A percentile compares a stretch with the other conserved stretches of the same genome.
These are phyloP conservation scores for Leccinum broughii DNA, from an alignment of 768 basidiomycete genomes.

Conservation along the genomic window DNA sequence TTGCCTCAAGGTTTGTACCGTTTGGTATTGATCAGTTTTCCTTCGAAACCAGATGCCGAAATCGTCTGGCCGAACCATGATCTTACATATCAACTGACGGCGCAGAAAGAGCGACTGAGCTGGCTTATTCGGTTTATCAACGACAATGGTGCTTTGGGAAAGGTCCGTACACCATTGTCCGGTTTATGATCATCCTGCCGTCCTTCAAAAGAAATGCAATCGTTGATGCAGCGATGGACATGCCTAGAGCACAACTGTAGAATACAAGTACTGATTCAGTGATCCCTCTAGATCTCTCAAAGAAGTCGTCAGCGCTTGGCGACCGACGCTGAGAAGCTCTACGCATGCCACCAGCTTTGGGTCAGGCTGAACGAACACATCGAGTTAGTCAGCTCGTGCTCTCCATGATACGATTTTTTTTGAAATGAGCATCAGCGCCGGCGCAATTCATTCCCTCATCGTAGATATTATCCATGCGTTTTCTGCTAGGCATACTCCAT, in stretches of 20 bases:
- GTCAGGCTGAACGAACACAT: slow-evolving; percentile 66
- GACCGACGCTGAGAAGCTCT: slow-evolving; percentile 84
- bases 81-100: slow-evolving; percentile 71
- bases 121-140: slow-evolving; percentile 92
- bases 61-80: slow-evolving; percentile 78
- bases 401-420: background rate
- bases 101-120: slow-evolving; percentile 71
- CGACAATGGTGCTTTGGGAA: slow-evolving; percentile 75
- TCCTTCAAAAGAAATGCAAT: background rate
- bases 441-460: slow-evolving; percentile 60
- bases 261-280: slow-evolving; percentile 5
- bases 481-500: slow-evolving; percentile 46
- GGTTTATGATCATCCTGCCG: background rate
- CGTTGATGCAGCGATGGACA: background rate
- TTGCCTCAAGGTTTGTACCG: background rate
- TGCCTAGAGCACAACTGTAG: background rate
- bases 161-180: slow-evolving; percentile 44
- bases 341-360: slow-evolving; percentile 83
- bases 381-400: slow-evolving; percentile 42
- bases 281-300: slow-evolving; percentile 69
- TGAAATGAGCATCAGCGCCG: slow-evolving; percentile 40
- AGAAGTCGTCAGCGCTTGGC: slow-evolving; percentile 71
- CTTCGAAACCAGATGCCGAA: slow-evolving; percentile 49
- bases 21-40: background rate
- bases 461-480: slow-evolving; percentile 69